These are phyloP conservation scores for Yamadazyma membranifaciens DNA, from an alignment of 1,139 yeast species.

Conservation along the genomic window DNA sequence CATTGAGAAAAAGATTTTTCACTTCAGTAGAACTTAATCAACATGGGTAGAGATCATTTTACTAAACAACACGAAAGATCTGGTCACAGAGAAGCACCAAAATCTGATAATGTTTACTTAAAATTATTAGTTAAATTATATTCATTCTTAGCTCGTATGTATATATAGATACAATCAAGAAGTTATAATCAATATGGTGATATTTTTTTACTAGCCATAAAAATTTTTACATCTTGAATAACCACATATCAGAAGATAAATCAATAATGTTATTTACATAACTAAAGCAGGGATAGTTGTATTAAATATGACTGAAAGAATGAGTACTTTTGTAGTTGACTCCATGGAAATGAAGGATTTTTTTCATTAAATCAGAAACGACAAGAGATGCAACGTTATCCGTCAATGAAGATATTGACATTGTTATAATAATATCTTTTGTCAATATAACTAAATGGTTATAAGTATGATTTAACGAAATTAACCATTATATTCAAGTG, in stretches of 20 bases:
- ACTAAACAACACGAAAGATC: conserved; percentile 93
- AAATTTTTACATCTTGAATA: not conserved
- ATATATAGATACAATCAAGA: conserved; percentile 13
- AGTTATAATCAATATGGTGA: too few species aligned
- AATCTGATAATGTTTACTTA: conserved; percentile 99
- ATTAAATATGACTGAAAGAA: conserved; percentile 1
- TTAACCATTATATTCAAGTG: not conserved
- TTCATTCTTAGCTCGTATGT: conserved; percentile 99
- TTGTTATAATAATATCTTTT: not conserved
- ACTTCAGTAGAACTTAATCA: conserved; percentile 12
- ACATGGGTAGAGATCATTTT: conserved; percentile 98
- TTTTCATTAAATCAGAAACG: not conserved
- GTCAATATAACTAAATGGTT: not conserved
- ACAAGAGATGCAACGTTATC: conserved; percentile 1
- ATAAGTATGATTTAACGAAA: not conserved
- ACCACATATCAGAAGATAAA: conserved; percentile 3
- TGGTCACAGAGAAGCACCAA: conserved; percentile 98
- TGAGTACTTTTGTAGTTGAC: conserved; percentile 9
- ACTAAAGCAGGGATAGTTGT: not conserved
- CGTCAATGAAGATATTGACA: conserved; percentile 15
- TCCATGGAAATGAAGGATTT: not conserved
- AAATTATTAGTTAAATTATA: conserved; percentile 95
- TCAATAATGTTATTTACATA: conserved; percentile 3
- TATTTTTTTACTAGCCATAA: too few species aligned
- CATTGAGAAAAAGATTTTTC: conserved; percentile 5